Conservation (phyloP, 768 basidiomycete genomes). For the Porphyrellus cyaneotinctus region DNA sequence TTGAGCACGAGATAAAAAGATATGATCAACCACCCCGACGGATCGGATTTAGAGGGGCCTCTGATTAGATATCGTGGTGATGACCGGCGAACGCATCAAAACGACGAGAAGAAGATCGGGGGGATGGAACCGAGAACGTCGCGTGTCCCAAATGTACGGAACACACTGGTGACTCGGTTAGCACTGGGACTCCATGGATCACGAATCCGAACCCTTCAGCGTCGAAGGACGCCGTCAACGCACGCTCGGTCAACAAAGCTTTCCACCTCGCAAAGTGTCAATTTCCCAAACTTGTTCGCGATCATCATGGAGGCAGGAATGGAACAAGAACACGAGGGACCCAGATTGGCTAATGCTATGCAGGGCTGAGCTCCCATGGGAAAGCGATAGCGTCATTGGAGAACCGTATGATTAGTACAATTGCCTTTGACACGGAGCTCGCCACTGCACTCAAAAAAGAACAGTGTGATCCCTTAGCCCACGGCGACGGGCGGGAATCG, state of each 20-base stretch:
- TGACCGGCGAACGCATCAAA: neutral
- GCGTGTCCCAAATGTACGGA: neutral
- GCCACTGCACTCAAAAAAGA: neutral
- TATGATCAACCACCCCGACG: neutral
- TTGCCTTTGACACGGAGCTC: neutral
- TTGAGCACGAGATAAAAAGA: conserved; percentile 6
- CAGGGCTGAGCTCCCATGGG: conserved; percentile 1
- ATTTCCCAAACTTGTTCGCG: neutral
- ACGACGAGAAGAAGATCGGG: neutral
- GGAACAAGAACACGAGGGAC: neutral
- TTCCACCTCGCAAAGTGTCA: no score
- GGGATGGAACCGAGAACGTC: neutral
- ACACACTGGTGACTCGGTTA: neutral
- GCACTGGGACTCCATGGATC: neutral
- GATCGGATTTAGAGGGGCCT: neutral
- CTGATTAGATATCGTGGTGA: neutral
- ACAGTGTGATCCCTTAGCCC: no score
- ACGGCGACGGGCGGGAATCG: no score
- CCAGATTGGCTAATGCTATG: conserved; percentile 3
- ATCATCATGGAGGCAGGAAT: conserved; percentile 15
- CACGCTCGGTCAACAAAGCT: no score
- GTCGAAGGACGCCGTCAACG: no score
- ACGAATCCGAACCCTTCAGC: no score
- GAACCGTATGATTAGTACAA: neutral
- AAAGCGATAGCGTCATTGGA: neutral